A percentile compares a stretch with the other conserved stretches of the same genome.
Conservation (phyloP, 306 rosid species). For the Citrullus colocynthis region DNA sequence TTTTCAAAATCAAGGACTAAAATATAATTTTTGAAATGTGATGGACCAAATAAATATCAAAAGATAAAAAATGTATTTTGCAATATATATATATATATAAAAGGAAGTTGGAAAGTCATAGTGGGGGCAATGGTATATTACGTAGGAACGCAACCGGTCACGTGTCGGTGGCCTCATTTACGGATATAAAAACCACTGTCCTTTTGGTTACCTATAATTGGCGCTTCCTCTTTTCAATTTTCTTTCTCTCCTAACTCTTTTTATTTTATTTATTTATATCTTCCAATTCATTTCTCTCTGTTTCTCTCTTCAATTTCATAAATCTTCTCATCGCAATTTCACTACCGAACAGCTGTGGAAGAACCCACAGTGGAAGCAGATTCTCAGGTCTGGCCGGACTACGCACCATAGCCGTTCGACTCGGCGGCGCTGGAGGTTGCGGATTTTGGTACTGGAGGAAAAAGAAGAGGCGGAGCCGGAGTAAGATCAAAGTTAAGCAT, state of each 20-base stretch:
- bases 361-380: not conserved
- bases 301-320: not conserved
- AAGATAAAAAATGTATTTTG: too few species aligned
- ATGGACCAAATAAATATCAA: too few species aligned
- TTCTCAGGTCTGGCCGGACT: conserved; percentile 45
- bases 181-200: not conserved
- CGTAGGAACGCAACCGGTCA: conserved; percentile 5
- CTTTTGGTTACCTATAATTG: not conserved
- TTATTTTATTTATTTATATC: not conserved
- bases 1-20: too few species aligned
- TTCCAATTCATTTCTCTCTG: not conserved
- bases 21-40: too few species aligned
- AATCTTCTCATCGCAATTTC: not conserved
- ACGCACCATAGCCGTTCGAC: conserved; percentile 22
- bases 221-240: not conserved
- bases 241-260: not conserved
- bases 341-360: not conserved
- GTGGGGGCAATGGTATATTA: not conserved
- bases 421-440: not conserved
- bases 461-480: conserved; percentile 20
- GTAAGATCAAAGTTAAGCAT: conserved; percentile 14
- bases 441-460: conserved; percentile 16
- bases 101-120: not conserved
- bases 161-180: conserved; percentile 7
- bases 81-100: not conserved